Base-by-base conservation (phyloP, 768 basidiomycete genomes). In the Hydnomerulius pinastri region DNA sequence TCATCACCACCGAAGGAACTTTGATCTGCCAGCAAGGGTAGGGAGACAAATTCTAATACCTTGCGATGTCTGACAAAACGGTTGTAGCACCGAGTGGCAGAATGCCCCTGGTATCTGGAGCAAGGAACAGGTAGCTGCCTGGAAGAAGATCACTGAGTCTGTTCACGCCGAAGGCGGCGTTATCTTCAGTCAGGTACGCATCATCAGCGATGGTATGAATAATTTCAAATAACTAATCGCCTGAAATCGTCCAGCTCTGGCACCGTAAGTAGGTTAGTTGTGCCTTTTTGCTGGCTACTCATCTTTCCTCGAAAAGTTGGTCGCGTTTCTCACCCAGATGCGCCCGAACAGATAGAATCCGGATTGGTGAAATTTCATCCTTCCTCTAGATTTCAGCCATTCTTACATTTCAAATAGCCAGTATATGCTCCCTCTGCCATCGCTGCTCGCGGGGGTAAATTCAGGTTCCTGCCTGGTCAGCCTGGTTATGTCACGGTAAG, bases 71-170 rank as follows among this genome's bases (percentile, higher is more conserved):
- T 43, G 3, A 45, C 6, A n/a, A 20, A n/a, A n/a, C 15, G 30
- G 24, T 18, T 30, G 48, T 48, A 77, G 77, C 9, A 70, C 75
- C 11, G 73, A 76, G 55, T 77, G 73, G 72, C 69, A 66, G 6
- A 59, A 71, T 54, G 73, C 73, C 1, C 77, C 77, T 12, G 78
- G 78, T 4, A 73, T 79, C 23, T 79, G 77, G 76, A 73, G 62
- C 50, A 54, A 67, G 9, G 71, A 74, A 27, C 77, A 79, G 50
- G 65, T 75, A 9, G 54, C 56, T 15, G 77, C 62, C 4, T 80
- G 78, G 77, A 77, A 71, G 52, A 72, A 68, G 40, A 65, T 82
- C 42, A 73, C 69, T 1, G 75, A 77, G 41, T 71, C 69, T 2
- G 76, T 83, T 7, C 79, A 82, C 55, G 57, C 62, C 7, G 74